These are phyloP conservation scores for Pythium vanterpoolii DNA, from an alignment of 352 stramenopile species.

Conservation along the genomic window DNA sequence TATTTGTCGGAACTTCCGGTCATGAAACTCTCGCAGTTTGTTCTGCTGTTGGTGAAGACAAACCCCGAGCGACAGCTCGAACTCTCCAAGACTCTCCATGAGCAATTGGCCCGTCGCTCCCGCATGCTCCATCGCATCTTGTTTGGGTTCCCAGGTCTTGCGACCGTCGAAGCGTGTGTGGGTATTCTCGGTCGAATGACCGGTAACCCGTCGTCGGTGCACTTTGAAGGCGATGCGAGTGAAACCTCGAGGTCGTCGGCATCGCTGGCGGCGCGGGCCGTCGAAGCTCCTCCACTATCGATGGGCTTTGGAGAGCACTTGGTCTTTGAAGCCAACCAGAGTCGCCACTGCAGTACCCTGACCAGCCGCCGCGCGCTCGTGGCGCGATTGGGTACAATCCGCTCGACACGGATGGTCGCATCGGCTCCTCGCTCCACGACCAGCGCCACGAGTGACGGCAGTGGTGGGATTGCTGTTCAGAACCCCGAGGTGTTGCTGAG, in stretches of 20 bases:
- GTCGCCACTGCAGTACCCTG: background rate
- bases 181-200: slow-evolving; percentile 76
- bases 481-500: slow-evolving; percentile 70
- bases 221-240: slow-evolving; percentile 42
- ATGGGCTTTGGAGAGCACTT: slow-evolving; percentile 25
- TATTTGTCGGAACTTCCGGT: slow-evolving; percentile 69
- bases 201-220: slow-evolving; percentile 54
- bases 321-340: slow-evolving; percentile 9
- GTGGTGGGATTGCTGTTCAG: slow-evolving; percentile 34
- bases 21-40: slow-evolving; percentile 79
- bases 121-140: slow-evolving; percentile 77
- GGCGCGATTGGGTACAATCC: slow-evolving; percentile 9
- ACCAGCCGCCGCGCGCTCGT: slow-evolving; percentile 4
- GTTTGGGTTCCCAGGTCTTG: slow-evolving; percentile 67
- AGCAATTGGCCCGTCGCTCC: slow-evolving; percentile 67
- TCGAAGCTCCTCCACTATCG: slow-evolving; percentile 20
- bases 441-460: slow-evolving; percentile 8
- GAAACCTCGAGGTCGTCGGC: slow-evolving; percentile 5
- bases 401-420: slow-evolving; percentile 29
- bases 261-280: slow-evolving; percentile 3
- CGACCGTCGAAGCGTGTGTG: slow-evolving; percentile 70
- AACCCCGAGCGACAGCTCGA: slow-evolving; percentile 64
- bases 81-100: slow-evolving; percentile 60
- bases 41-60: slow-evolving; percentile 59
- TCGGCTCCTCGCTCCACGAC: slow-evolving; percentile 1